Conservation (phyloP, 441 rosid species). For the Codiaeum variegatum region DNA sequence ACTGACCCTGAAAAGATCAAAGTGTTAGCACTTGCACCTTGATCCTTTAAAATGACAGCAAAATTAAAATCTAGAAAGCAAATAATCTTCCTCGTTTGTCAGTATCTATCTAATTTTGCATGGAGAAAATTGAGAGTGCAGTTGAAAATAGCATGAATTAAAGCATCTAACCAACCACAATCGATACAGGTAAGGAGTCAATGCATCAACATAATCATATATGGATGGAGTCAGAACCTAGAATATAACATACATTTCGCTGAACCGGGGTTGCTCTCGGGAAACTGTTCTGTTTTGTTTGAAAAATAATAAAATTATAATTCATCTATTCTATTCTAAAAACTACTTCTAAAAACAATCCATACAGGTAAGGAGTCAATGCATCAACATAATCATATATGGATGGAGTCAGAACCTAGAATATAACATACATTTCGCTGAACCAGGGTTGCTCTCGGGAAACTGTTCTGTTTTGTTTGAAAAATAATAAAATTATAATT, state of each 20-base stretch:
- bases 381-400: not conserved
- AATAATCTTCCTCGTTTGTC: not conserved
- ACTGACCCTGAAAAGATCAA: slow-evolving; percentile 10
- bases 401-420: not conserved
- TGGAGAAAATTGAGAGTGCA: not conserved
- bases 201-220: not conserved
- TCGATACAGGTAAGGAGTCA: not conserved
- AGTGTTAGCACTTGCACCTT: not conserved
- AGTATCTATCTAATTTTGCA: not conserved
- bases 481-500: no score
- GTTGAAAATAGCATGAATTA: not conserved
- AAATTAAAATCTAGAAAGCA: not conserved
- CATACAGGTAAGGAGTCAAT: not conserved
- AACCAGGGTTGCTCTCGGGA: not conserved
- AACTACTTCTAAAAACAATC: not conserved
- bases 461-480: no score
- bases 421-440: not conserved
- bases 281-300: no score
- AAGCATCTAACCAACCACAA: not conserved
- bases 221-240: not conserved
- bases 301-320: no score
- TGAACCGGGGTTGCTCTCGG: not conserved
- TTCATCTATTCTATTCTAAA: no score
- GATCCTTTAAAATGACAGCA: not conserved
- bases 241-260: not conserved